Conservation (phyloP, 1,284 basidiomycete species). For the Pisolithus thermaeus region DNA sequence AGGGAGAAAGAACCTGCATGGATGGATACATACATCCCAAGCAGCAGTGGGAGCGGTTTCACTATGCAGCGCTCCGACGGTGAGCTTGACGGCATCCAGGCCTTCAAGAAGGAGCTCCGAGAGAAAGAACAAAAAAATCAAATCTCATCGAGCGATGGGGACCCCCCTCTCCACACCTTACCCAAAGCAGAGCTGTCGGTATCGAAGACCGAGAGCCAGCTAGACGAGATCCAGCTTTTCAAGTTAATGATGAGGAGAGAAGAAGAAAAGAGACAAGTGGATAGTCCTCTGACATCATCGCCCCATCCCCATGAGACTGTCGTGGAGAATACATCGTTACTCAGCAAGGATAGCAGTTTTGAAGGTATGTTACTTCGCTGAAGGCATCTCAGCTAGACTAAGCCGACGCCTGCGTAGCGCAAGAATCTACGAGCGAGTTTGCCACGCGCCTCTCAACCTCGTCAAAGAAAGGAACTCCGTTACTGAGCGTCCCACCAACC, state of each 20-base stretch:
- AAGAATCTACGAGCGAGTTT: slow-evolving; percentile 7
- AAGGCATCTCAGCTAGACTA: not conserved
- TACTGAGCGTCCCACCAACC: slow-evolving; percentile 10
- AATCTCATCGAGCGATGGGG: slow-evolving; percentile 3
- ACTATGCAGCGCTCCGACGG: slow-evolving; percentile 49
- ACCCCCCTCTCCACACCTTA: slow-evolving; percentile 15
- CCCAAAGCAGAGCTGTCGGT: slow-evolving; percentile 25
- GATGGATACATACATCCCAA: slow-evolving; percentile 85
- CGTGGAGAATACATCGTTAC: slow-evolving; percentile 8
- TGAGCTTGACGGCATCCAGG: slow-evolving; percentile 81
- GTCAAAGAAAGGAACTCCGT: slow-evolving; percentile 5
- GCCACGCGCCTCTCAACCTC: not conserved
- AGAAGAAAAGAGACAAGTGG: slow-evolving; percentile 60
- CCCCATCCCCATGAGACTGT: not conserved
- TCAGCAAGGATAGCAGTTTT: slow-evolving; percentile 8
- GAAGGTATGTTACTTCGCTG: slow-evolving; percentile 17
- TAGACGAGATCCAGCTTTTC: slow-evolving; percentile 86
- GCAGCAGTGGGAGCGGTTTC: slow-evolving; percentile 51
- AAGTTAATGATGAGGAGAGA: slow-evolving; percentile 81
- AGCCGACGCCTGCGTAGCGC: slow-evolving; percentile 15
- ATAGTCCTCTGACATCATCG: slow-evolving; percentile 14
- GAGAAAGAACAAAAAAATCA: slow-evolving; percentile 60
- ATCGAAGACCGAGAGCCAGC: slow-evolving; percentile 30
- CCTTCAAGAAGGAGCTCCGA: slow-evolving; percentile 84
- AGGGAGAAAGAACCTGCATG: slow-evolving; percentile 84